Evolutionary conservation across 108 stramenopile genomes (phyloP).

Genomic region (Fragilaria radians): DNA sequence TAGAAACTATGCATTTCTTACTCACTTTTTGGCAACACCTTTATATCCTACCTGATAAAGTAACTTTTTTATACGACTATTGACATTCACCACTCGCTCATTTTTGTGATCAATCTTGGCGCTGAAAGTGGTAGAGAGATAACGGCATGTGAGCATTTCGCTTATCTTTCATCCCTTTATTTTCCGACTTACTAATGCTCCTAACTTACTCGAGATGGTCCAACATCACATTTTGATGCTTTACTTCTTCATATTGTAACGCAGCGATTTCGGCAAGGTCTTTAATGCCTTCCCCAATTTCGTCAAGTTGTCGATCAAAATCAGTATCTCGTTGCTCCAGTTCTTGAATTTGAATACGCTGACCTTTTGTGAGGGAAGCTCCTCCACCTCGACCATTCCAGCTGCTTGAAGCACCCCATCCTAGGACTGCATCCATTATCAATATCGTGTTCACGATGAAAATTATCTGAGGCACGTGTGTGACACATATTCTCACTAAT

Average conservation of each 20-base stretch:
- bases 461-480: too few relatives aligned
- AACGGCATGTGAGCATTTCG: too few relatives aligned
- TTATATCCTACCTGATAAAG: constrained; percentile 82
- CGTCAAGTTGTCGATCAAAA: constrained; percentile 81
- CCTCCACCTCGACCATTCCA: constrained; percentile 21
- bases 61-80: constrained; percentile 83
- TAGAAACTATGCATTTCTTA: too few relatives aligned
- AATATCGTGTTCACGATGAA: too few relatives aligned
- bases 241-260: constrained; percentile 76
- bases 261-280: constrained; percentile 80
- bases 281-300: constrained; percentile 83
- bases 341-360: constrained; percentile 62
- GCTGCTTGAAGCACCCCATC: too few relatives aligned
- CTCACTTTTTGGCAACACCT: too few relatives aligned
- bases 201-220: constrained; percentile 32
- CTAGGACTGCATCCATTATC: too few relatives aligned
- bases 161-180: too few relatives aligned
- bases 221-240: constrained; percentile 74
- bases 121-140: constrained; percentile 1
- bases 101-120: constrained; percentile 62
- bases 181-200: too few relatives aligned
- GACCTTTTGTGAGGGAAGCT: constrained; percentile 56
- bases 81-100: constrained; percentile 74
- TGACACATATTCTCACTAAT: too few relatives aligned
- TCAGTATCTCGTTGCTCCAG: constrained; percentile 77